Evolutionary conservation across 345 rosid species (phyloP).

Genomic region (Brassica napus): DNA sequence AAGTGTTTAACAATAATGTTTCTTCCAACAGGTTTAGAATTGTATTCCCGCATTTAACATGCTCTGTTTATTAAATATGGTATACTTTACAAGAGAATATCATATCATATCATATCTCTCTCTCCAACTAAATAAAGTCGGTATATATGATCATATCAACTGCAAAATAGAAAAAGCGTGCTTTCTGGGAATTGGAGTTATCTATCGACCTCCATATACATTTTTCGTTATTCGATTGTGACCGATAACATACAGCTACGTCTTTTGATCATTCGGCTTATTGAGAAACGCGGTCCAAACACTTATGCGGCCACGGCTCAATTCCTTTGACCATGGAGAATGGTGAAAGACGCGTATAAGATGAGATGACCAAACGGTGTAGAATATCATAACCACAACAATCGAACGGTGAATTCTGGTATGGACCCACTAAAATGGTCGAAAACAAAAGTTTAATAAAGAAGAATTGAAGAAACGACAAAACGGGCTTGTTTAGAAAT

Average conservation of each 20-base stretch:
- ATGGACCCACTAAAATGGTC: conserved; percentile 3
- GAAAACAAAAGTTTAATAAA: conserved; percentile 12
- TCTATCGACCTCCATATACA: conserved; percentile 38
- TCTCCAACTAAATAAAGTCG: conserved; percentile 23
- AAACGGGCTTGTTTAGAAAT: conserved; percentile 3
- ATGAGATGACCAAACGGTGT: conserved; percentile 16
- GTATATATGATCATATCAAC: conserved; percentile 26
- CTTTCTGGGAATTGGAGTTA: conserved; percentile 33
- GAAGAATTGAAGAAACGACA: conserved; percentile 32
- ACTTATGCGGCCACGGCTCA: conserved; percentile 25
- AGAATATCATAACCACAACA: background rate
- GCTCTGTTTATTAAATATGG: conserved; percentile 15
- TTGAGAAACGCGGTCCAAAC: conserved; percentile 24
- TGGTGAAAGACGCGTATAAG: conserved; percentile 13
- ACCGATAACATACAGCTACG: conserved; percentile 30
- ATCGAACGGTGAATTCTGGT: background rate
- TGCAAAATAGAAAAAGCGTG: conserved; percentile 13
- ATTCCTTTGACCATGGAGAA: conserved; percentile 17
- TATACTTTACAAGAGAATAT: conserved; percentile 15
- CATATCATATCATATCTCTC: conserved; percentile 11
- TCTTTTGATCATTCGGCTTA: conserved; percentile 9
- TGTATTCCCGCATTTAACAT: conserved; percentile 26
- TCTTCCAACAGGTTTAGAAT: conserved; percentile 9
- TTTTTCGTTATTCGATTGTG: conserved; percentile 34
- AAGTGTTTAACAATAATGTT: background rate